A percentile compares a stretch with the other conserved stretches of the same genome.
phyloP scores from a whole-genome alignment of 2,329 filamentous ascomycete genomes.

The Metarhizium humberi region DNA sequence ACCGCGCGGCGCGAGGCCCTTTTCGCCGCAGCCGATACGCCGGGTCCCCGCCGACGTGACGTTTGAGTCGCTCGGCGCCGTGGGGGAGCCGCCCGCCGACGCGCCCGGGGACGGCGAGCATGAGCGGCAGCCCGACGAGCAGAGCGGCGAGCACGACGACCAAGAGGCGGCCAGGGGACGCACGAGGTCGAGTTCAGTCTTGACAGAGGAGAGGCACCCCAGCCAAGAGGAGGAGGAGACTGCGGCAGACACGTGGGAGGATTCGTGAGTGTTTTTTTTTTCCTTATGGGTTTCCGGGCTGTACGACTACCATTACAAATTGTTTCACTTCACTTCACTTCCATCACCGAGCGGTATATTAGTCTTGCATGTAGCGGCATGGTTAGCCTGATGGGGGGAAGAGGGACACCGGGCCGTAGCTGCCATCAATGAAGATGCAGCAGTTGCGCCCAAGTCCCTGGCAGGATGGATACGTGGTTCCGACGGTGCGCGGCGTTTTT shows the following conservation, averaged over 20 bases:
- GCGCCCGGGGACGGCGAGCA: conserved; percentile 6
- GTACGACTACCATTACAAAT: not conserved
- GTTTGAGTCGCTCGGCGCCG: conserved; percentile 26
- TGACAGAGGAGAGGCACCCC: not conserved
- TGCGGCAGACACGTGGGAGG: conserved; percentile 1
- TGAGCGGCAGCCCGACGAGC: not conserved
- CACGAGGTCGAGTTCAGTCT: not conserved
- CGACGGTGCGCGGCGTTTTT: too few species aligned
- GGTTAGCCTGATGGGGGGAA: not conserved
- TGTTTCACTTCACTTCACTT: not conserved
- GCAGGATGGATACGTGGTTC: too few species aligned
- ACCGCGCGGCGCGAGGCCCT: conserved; percentile 45
- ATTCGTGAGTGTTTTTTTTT: not conserved
- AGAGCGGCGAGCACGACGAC: conserved; percentile 7
- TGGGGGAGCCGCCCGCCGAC: conserved; percentile 7
- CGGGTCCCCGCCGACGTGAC: conserved; percentile 31
- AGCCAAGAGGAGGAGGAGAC: not conserved
- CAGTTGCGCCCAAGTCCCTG: too few species aligned
- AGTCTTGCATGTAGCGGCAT: not conserved
- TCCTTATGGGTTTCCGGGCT: not conserved
- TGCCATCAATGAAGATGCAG: too few species aligned
- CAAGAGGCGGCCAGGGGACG: conserved; percentile 2
- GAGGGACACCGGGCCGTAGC: not conserved
- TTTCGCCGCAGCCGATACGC: conserved; percentile 47
- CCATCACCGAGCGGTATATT: not conserved